These are phyloP conservation scores for Paraconiothyrium sp. DNA, from an alignment of 2,329 filamentous ascomycete genomes.

Conservation along the genomic window DNA sequence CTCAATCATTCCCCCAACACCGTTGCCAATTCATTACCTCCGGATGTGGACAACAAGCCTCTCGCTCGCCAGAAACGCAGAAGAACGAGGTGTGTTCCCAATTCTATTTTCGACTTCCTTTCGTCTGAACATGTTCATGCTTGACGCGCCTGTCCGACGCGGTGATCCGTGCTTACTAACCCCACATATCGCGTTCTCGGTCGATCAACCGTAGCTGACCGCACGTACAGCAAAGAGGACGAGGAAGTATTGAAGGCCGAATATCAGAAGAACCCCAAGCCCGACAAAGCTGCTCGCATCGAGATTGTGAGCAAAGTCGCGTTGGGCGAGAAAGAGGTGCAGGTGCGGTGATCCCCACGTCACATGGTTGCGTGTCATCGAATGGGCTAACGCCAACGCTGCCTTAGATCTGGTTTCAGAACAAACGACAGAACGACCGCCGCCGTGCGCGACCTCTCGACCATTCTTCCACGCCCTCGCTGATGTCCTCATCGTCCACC, in stretches of 20 bases:
- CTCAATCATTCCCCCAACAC: slow-evolving; percentile 68
- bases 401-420: slow-evolving; percentile 94
- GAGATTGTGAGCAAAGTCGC: slow-evolving; percentile 86
- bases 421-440: slow-evolving; percentile 90
- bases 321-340: slow-evolving; percentile 93
- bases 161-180: slow-evolving; percentile 26
- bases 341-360: slow-evolving; percentile 69
- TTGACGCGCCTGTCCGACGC: slow-evolving; percentile 35
- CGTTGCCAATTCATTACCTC: slow-evolving; percentile 64
- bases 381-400: slow-evolving; percentile 37
- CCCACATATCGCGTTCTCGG: slow-evolving; percentile 6
- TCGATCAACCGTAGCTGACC: slow-evolving; percentile 31
- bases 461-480: slow-evolving; percentile 41
- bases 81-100: slow-evolving; percentile 65
- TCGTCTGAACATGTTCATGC: slow-evolving; percentile 24
- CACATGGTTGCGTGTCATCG: slow-evolving; percentile 34
- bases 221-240: slow-evolving; percentile 68
- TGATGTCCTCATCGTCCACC: slow-evolving; percentile 49
- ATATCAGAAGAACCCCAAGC: slow-evolving; percentile 85
- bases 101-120: slow-evolving; percentile 25
- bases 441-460: slow-evolving; percentile 83
- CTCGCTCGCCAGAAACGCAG: slow-evolving; percentile 69
- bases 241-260: slow-evolving; percentile 88
- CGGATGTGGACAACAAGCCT: slow-evolving; percentile 67
- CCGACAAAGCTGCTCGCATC: slow-evolving; percentile 86